Conservation (phyloP, 2,329 filamentous ascomycete species). For the Ophiostoma montium region DNA sequence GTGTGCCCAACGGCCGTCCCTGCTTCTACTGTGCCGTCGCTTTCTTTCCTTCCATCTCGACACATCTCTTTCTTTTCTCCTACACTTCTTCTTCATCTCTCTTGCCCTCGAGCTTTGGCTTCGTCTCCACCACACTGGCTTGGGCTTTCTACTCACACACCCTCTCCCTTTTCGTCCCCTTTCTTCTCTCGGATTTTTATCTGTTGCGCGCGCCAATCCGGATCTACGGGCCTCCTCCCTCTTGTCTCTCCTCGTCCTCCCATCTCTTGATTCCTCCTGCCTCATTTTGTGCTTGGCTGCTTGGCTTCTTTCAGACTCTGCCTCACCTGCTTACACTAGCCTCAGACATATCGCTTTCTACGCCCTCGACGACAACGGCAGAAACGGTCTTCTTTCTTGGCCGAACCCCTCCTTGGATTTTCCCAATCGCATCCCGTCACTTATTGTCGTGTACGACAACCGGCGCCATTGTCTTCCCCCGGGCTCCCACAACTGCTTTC, state of each 20-base stretch:
- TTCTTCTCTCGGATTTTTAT: neutral
- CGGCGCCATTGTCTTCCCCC: too few species aligned
- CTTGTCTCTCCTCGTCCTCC: neutral
- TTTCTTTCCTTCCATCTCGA: neutral
- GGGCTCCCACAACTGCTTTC: too few species aligned
- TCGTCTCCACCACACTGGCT: neutral
- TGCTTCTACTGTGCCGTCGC: neutral
- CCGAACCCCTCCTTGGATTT: too few species aligned
- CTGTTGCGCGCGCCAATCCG: neutral
- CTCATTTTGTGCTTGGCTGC: neutral
- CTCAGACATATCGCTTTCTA: neutral
- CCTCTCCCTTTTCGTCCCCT: neutral
- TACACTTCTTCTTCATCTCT: neutral
- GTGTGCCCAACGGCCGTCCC: constrained; percentile 5
- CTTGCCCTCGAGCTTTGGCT: neutral
- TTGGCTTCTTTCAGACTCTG: neutral
- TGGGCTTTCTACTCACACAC: neutral
- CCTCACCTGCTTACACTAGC: neutral
- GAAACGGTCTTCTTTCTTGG: too few species aligned
- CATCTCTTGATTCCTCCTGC: neutral
- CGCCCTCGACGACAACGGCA: too few species aligned
- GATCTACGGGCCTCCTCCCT: neutral
- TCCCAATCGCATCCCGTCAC: too few species aligned
- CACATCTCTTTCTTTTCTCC: neutral
- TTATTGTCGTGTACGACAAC: too few species aligned